phyloP scores from a whole-genome alignment of 1,284 basidiomycete genomes.

The Bjerkandera adusta region DNA sequence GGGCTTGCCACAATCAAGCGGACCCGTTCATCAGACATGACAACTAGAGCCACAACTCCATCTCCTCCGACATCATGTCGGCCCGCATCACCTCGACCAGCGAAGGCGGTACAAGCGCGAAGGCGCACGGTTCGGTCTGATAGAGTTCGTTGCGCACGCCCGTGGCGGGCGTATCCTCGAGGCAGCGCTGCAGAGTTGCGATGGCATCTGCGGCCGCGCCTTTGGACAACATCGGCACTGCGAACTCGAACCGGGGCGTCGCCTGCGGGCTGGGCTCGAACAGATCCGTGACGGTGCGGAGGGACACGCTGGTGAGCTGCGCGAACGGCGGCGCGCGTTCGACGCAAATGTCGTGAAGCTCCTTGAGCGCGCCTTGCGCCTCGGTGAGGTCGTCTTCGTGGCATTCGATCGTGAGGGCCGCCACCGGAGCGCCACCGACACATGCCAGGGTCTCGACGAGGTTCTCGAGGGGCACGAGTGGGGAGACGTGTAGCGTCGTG shows the following conservation, averaged over 20 bases:
- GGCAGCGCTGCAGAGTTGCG: conserved; percentile 28
- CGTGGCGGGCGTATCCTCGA: conserved; percentile 25
- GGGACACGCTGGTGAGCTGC: conserved; percentile 26
- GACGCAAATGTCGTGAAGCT: conserved; percentile 48
- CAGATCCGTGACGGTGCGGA: conserved; percentile 27
- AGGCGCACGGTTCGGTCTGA: background rate
- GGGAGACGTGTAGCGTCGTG: conserved; percentile 53
- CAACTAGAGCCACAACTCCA: background rate
- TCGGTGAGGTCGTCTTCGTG: conserved; percentile 61
- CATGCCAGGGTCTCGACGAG: conserved; percentile 56
- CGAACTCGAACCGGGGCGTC: conserved; percentile 15
- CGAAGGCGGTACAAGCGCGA: background rate
- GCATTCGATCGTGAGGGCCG: conserved; percentile 54
- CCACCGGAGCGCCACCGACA: conserved; percentile 55
- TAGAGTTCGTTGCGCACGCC: conserved; percentile 9
- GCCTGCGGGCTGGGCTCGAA: conserved; percentile 19
- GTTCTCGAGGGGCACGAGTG: conserved; percentile 56
- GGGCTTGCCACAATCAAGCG: background rate
- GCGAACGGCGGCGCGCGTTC: conserved; percentile 32
- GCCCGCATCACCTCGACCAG: background rate
- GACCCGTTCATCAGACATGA: background rate
- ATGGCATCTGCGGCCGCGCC: conserved; percentile 25
- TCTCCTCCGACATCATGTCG: background rate
- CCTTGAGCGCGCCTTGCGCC: conserved; percentile 49
- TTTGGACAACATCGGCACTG: conserved; percentile 13